These are phyloP conservation scores for Pyricularia sp. DNA, from an alignment of 2,329 filamentous ascomycete genomes.

Conservation along the genomic window DNA sequence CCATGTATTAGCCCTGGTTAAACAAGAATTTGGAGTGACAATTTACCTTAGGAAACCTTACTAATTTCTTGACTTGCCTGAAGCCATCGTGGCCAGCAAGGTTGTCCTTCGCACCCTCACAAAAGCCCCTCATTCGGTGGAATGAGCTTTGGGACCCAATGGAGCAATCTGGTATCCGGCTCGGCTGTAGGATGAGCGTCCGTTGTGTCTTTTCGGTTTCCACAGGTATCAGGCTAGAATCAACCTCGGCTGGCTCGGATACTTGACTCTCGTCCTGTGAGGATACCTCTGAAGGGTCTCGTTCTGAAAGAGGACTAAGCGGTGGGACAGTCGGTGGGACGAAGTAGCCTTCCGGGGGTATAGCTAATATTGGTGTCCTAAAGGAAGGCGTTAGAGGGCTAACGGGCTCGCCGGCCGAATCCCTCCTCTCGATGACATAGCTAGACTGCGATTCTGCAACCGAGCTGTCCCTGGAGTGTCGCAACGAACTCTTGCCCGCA, in stretches of 20 bases:
- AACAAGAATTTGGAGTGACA: not conserved
- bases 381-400: slow-evolving; percentile 2
- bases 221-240: slow-evolving; percentile 13
- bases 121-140: slow-evolving; percentile 43
- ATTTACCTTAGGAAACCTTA: slow-evolving; percentile 16
- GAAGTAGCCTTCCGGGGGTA: not conserved
- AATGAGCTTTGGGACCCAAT: slow-evolving; percentile 40
- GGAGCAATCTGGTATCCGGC: slow-evolving; percentile 25
- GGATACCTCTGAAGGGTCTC: not conserved
- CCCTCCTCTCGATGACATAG: slow-evolving; percentile 17
- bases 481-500: slow-evolving; percentile 10
- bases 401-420: slow-evolving; percentile 2
- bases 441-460: slow-evolving; percentile 24
- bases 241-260: slow-evolving; percentile 4
- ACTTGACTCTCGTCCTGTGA: not conserved
- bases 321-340: not conserved
- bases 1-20: not conserved
- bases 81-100: slow-evolving; percentile 38
- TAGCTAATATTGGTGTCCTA: slow-evolving; percentile 1
- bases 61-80: slow-evolving; percentile 39
- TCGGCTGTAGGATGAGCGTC: slow-evolving; percentile 8
- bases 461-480: slow-evolving; percentile 18
- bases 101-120: slow-evolving; percentile 42
- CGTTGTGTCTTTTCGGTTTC: slow-evolving; percentile 6
- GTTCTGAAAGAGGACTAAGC: not conserved